phyloP scores from a whole-genome alignment of 345 rosid species.

The Sisymbrium altissimum region DNA sequence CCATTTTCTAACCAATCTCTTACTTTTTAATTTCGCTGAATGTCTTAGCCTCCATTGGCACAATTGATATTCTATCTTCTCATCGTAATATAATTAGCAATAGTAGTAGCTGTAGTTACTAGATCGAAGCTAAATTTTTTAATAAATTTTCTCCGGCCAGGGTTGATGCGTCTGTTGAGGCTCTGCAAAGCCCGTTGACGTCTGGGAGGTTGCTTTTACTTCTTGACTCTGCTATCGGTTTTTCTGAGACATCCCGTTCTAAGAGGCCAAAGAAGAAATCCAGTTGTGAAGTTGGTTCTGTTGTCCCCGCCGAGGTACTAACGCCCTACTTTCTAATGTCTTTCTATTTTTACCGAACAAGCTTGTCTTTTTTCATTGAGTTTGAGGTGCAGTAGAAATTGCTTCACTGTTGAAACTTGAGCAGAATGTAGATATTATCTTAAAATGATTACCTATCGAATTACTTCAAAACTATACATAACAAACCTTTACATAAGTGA shows the following conservation, averaged over 20 bases:
- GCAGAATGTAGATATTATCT: constrained; percentile 1
- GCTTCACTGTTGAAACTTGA: background rate
- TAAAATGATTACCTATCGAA: background rate
- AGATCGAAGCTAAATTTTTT: constrained; percentile 1
- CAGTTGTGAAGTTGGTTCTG: constrained; percentile 61
- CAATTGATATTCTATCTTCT: constrained; percentile 3
- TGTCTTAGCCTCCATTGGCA: background rate
- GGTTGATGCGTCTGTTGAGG: constrained; percentile 67
- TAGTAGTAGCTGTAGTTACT: background rate
- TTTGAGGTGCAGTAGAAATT: constrained; percentile 8
- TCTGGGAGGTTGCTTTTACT: constrained; percentile 83
- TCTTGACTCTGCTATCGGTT: constrained; percentile 59
- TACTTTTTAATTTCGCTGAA: constrained; percentile 14
- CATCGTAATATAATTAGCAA: constrained; percentile 1
- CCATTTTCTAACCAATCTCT: background rate
- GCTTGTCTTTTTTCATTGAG: background rate
- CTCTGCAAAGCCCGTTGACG: constrained; percentile 57
- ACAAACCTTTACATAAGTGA: background rate
- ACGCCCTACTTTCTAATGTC: background rate
- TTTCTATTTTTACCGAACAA: background rate
- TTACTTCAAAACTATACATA: background rate
- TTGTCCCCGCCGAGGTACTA: constrained; percentile 85
- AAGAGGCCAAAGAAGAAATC: constrained; percentile 85
- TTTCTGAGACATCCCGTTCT: constrained; percentile 58
- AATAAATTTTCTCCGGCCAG: constrained; percentile 42